Percentiles rank a stretch among this genome's conserved stretches.
Conservation (phyloP, 2,329 filamentous ascomycete species). For the Cladosporium oxysporum region DNA sequence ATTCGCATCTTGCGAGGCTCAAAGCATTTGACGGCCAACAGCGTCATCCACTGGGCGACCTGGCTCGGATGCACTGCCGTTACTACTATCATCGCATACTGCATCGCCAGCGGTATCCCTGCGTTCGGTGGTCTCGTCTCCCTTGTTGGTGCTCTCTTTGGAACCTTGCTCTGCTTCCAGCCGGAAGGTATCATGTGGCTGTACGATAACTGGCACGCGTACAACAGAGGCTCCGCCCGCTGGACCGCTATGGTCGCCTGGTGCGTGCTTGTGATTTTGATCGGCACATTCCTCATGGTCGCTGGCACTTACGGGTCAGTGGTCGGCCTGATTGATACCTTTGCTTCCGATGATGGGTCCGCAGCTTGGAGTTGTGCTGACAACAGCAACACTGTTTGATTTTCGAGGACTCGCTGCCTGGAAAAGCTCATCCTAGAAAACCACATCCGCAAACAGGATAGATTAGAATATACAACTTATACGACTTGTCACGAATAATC, state of each 20-base stretch:
- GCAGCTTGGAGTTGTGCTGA: conserved; percentile 29
- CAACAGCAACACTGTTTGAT: conserved; percentile 35
- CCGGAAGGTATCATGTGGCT: conserved; percentile 47
- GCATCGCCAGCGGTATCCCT: conserved; percentile 31
- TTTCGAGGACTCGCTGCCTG: neutral
- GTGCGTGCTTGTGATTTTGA: conserved; percentile 46
- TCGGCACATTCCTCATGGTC: conserved; percentile 50
- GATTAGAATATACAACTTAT: neutral
- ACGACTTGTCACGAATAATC: neutral
- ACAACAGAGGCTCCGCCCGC: conserved; percentile 38
- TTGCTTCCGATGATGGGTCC: conserved; percentile 21
- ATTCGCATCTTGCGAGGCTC: conserved; percentile 31
- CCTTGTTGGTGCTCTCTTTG: conserved; percentile 30
- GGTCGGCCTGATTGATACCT: conserved; percentile 40
- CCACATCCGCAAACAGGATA: neutral
- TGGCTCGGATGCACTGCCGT: conserved; percentile 27
- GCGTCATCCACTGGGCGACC: conserved; percentile 22
- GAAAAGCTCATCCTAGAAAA: neutral
- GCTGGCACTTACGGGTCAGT: conserved; percentile 53
- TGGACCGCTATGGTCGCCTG: conserved; percentile 42
- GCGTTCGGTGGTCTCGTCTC: conserved; percentile 32
- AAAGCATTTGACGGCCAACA: conserved; percentile 28
- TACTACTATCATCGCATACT: conserved; percentile 28
- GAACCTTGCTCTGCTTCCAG: conserved; percentile 31
- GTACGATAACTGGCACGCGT: conserved; percentile 44